Conservation (phyloP, 768 basidiomycete genomes). For the Lactifluus volemus region DNA sequence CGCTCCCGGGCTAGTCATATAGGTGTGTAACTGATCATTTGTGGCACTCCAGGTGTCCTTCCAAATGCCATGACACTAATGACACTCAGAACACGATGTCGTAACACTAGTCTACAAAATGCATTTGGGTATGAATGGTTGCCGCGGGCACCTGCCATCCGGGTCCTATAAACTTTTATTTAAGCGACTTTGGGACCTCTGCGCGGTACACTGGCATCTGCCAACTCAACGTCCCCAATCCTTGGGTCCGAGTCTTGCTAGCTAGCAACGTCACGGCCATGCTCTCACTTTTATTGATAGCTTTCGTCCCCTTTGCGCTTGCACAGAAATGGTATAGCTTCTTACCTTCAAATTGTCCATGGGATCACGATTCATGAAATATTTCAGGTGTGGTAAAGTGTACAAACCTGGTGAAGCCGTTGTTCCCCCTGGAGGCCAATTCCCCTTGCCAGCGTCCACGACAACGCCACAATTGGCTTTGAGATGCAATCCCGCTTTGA, state of each 20-base stretch:
- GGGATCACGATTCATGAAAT: neutral
- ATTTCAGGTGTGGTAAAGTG: conserved; percentile 40
- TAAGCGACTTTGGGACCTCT: too few relatives aligned
- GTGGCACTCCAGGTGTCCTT: too few relatives aligned
- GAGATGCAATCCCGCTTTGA: conserved; percentile 38
- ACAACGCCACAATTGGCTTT: conserved; percentile 34
- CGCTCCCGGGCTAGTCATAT: too few relatives aligned
- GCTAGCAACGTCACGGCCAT: neutral
- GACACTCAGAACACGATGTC: too few relatives aligned
- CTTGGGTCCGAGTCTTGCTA: neutral
- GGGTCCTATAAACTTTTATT: neutral
- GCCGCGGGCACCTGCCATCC: neutral
- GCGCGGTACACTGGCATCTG: neutral
- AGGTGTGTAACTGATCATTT: too few relatives aligned
- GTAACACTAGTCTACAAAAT: too few relatives aligned
- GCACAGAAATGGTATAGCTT: neutral
- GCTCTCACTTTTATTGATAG: neutral
- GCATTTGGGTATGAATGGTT: neutral
- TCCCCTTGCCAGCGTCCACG: conserved; percentile 30
- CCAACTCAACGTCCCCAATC: too few relatives aligned
- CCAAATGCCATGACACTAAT: too few relatives aligned
- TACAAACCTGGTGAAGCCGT: conserved; percentile 34
- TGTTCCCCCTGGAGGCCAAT: conserved; percentile 39
- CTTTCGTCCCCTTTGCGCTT: neutral
- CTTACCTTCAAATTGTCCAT: neutral